Percentiles rank a stretch among this genome's conserved stretches.
Evolutionary conservation across 345 rosid genomes (phyloP).

Genomic region (Nasturtium officinale): DNA sequence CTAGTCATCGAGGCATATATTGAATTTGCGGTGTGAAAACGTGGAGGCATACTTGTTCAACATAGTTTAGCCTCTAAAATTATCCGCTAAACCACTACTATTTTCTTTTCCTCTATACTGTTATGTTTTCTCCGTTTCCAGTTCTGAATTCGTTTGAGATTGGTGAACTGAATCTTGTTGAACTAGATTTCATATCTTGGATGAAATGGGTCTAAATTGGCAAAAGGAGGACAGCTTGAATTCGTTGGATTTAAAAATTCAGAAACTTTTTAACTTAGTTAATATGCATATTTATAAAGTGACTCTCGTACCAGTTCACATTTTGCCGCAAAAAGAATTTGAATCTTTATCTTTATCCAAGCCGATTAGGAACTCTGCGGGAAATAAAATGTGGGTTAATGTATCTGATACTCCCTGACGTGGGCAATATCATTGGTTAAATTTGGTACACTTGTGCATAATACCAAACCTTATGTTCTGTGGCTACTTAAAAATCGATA

Average conservation of each 20-base stretch:
- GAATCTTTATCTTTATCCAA: not conserved
- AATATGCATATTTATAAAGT: not conserved
- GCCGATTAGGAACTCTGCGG: too few species aligned
- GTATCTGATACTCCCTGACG: not conserved
- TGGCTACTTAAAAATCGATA: not conserved
- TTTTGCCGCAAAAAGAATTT: not conserved
- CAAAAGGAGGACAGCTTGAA: not conserved
- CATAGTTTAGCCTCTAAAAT: constrained; percentile 45
- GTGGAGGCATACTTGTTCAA: constrained; percentile 40
- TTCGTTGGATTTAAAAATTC: not conserved
- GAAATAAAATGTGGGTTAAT: not conserved
- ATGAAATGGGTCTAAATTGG: not conserved
- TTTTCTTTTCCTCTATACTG: not conserved
- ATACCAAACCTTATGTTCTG: not conserved
- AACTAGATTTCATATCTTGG: not conserved
- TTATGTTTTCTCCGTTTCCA: not conserved
- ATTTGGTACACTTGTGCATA: not conserved
- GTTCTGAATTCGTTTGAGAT: not conserved
- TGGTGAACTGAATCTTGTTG: not conserved
- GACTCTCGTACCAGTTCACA: not conserved
- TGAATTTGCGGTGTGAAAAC: constrained; percentile 42
- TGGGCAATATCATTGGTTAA: not conserved
- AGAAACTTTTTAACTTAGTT: not conserved
- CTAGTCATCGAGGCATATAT: constrained; percentile 46
- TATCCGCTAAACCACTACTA: constrained; percentile 39